Conservation (phyloP, 106 monocot species). For the Cymbidium sinense region DNA sequence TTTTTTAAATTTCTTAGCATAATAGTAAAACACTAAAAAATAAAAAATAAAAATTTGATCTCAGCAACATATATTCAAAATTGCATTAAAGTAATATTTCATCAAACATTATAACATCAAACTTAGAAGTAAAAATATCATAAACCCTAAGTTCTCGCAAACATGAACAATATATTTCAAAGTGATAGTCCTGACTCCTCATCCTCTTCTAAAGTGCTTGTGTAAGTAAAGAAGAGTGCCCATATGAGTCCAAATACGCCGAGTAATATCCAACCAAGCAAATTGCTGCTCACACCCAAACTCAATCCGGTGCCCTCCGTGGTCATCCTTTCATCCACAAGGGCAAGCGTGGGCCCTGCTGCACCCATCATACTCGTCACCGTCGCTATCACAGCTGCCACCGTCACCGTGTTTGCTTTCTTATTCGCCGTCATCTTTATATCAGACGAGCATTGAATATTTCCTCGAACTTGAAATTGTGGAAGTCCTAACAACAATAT, state of each 20-base stretch:
- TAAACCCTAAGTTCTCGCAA: neutral
- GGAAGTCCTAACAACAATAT: constrained; percentile 17
- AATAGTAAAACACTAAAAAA: too few species aligned
- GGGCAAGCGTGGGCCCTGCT: constrained; percentile 39
- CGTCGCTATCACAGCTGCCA: constrained; percentile 8
- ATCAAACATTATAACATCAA: too few species aligned
- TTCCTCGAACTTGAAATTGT: constrained; percentile 20
- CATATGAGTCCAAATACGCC: constrained; percentile 65
- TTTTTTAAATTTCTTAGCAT: too few species aligned
- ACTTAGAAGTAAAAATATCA: neutral
- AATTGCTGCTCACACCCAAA: constrained; percentile 65
- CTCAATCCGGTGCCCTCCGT: constrained; percentile 67
- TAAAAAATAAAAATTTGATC: too few species aligned
- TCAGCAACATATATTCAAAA: too few species aligned
- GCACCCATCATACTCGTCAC: constrained; percentile 24
- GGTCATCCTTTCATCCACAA: constrained; percentile 69
- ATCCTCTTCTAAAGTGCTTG: constrained; percentile 56
- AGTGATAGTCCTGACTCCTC: constrained; percentile 73
- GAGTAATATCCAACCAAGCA: constrained; percentile 51
- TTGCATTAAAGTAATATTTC: too few species aligned
- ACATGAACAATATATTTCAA: constrained; percentile 5
- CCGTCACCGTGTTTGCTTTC: neutral
- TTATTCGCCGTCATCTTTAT: neutral
- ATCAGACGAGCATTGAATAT: constrained; percentile 23
- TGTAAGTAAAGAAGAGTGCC: constrained; percentile 58